Percentiles rank a stretch among this genome's conserved stretches.
These are phyloP conservation scores for Parmales sp. DNA, from an alignment of 108 stramenopile genomes.

Conservation along the genomic window DNA sequence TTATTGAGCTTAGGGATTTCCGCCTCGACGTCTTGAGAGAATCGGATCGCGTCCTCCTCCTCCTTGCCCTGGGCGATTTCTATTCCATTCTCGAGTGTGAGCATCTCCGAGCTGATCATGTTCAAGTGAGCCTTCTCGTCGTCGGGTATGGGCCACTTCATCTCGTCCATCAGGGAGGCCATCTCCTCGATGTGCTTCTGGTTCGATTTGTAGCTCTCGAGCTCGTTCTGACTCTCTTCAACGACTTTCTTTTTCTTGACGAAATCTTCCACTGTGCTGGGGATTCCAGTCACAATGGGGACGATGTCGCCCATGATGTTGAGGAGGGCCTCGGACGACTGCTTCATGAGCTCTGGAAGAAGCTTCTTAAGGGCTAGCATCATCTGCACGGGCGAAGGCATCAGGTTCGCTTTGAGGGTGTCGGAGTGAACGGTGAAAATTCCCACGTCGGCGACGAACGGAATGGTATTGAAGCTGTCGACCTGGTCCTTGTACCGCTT, in stretches of 20 bases:
- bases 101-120: conserved; percentile 38
- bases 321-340: conserved; percentile 25
- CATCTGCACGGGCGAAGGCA: conserved; percentile 39
- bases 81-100: conserved; percentile 27
- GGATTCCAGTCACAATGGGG: conserved; percentile 25
- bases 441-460: conserved; percentile 34
- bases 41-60: conserved; percentile 45
- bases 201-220: neutral
- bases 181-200: conserved; percentile 22
- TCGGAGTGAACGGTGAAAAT: conserved; percentile 41
- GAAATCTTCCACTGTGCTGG: conserved; percentile 35
- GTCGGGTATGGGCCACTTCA: conserved; percentile 40
- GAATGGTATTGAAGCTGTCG: conserved; percentile 32
- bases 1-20: conserved; percentile 28
- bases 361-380: conserved; percentile 30
- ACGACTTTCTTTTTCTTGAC: conserved; percentile 39
- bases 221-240: conserved; percentile 15
- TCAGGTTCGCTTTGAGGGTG: conserved; percentile 26
- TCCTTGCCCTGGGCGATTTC: conserved; percentile 36
- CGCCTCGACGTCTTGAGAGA: conserved; percentile 25
- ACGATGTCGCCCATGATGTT: conserved; percentile 21
- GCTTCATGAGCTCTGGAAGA: conserved; percentile 38
- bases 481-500: conserved; percentile 29
- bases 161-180: conserved; percentile 31
- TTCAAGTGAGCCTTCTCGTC: conserved; percentile 34